Conservation (phyloP, 495 filamentous ascomycete species). For the Hyphodiscus hymeniophilus region DNA sequence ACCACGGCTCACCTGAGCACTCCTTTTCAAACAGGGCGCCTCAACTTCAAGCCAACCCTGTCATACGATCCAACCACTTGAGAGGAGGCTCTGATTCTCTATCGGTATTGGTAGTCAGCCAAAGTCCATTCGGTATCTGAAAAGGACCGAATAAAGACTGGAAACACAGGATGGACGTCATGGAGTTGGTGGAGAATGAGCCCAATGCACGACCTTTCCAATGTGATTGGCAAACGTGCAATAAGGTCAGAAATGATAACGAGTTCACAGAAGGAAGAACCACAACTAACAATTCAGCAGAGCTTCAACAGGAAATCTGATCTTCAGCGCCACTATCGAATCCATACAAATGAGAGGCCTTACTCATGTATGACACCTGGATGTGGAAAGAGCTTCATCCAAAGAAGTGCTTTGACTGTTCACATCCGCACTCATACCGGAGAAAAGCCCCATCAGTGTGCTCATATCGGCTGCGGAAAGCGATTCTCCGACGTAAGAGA, state of each 20-base stretch:
- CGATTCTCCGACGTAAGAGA: constrained; percentile 75
- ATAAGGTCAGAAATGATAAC: constrained; percentile 34
- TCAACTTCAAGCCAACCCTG: not conserved
- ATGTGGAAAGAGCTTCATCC: constrained; percentile 86
- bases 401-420: constrained; percentile 78
- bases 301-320: constrained; percentile 93
- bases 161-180: constrained; percentile 38
- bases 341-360: constrained; percentile 84
- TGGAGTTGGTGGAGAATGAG: constrained; percentile 46
- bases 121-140: not conserved
- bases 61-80: not conserved
- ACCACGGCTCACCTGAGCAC: not conserved
- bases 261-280: not conserved
- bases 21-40: not conserved
- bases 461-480: constrained; percentile 72
- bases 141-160: not conserved
- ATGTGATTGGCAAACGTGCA: constrained; percentile 44
- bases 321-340: constrained; percentile 78
- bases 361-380: constrained; percentile 61
- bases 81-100: not conserved
- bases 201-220: constrained; percentile 41
- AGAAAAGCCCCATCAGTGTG: constrained; percentile 82
- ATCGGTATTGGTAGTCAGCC: not conserved
- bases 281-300: constrained; percentile 31
- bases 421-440: constrained; percentile 83